These are phyloP conservation scores for Syzygium jambos DNA, from an alignment of 345 rosid genomes.

Conservation along the genomic window DNA sequence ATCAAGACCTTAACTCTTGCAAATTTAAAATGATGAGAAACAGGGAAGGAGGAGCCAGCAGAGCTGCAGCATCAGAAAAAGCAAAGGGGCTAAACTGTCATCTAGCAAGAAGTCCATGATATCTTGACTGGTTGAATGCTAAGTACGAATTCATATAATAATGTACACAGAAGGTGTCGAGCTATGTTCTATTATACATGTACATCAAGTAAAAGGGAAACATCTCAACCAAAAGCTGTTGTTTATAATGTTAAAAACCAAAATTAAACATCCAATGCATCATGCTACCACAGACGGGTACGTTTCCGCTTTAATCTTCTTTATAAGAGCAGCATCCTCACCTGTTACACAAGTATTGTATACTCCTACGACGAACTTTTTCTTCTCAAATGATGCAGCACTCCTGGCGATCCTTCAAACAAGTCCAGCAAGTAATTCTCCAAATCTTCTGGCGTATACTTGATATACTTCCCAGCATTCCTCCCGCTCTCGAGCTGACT, in stretches of 20 bases:
- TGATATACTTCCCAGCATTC: slow-evolving; percentile 85
- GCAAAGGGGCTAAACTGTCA: background rate
- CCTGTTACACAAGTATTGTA: background rate
- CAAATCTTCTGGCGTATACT: slow-evolving; percentile 87
- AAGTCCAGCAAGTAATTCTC: slow-evolving; percentile 71
- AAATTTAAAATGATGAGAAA: background rate
- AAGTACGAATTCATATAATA: background rate
- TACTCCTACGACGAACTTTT: slow-evolving; percentile 43
- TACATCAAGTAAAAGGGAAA: slow-evolving; percentile 26
- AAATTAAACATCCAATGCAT: slow-evolving; percentile 21
- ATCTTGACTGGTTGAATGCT: background rate
- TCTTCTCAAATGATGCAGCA: slow-evolving; percentile 78
- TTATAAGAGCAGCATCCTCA: slow-evolving; percentile 2
- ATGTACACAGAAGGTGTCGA: background rate
- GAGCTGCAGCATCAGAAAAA: background rate
- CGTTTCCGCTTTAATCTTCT: slow-evolving; percentile 5
- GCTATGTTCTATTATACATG: slow-evolving; percentile 5
- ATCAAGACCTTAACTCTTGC: background rate
- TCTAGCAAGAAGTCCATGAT: background rate
- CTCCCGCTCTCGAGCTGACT: slow-evolving; percentile 75
- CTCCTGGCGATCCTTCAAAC: slow-evolving; percentile 79
- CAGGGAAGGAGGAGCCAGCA: background rate
- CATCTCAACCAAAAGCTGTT: slow-evolving; percentile 30
- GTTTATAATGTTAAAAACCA: slow-evolving; percentile 35
- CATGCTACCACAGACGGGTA: slow-evolving; percentile 19